Evolutionary conservation across 768 basidiomycete genomes (phyloP), one percentile per base, ranked within the genome.

Genomic region (Leccinellum rugosiceps): DNA sequence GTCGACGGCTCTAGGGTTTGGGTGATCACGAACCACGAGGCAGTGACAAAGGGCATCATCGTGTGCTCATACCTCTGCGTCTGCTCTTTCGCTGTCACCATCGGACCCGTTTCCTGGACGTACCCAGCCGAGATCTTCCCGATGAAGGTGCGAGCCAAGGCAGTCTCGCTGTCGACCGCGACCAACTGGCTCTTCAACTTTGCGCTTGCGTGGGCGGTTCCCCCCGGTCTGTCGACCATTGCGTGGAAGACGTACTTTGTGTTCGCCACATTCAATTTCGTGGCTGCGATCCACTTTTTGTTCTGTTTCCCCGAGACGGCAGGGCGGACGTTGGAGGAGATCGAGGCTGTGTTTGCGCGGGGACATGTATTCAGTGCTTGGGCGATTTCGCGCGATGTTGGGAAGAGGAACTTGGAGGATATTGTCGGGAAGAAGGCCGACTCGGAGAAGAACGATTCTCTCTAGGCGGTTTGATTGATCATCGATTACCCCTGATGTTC

Each of bases 291-390:
- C 52, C 88, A 90, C 63, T 76, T 90, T 58, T 75, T 86, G 65
- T 90, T 91, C 80, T 86, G 86, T 79, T 91, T 82, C 79, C 90
- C 88, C 13, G 90, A 91, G 72, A 89, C 88, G 3, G 83, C 84
- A 14, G 83, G 84, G 4, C 79, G 87, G 0, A 82, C 86, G 3
- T 80, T 92, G 9, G 90, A 92, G 71, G 89, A 92, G 70, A 79
- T 91, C 43, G 90, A 92, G 67, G 88, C 85, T 6, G 81, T 91
- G 61, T 91, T 92, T 76, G 73, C 76, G 6, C 81, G 85, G 62
- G 87, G 87, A 0, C 83, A 91, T 62, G 67, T 72, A 31, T 91
- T 86, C 73, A 77, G 83, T 17, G 88, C 90, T 6, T 91, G 90
- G 89, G 80, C 78, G 58, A 79, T 89, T 60, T 76, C 77, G 38